phyloP scores from a whole-genome alignment of 768 basidiomycete genomes.

The Pisolithus microcarpus region DNA sequence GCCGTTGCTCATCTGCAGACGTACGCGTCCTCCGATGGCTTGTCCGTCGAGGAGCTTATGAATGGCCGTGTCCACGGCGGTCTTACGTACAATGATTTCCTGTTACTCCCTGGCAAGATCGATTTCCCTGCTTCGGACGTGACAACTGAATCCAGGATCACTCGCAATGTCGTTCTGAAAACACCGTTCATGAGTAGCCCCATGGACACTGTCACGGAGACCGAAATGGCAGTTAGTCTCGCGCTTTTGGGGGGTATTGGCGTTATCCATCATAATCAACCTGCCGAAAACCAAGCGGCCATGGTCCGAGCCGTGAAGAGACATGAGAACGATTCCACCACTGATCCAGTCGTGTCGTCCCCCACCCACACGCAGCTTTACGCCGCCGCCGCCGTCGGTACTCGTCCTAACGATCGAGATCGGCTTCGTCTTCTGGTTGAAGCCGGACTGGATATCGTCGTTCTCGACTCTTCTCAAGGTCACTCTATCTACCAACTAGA shows the following conservation, averaged over 20 bases:
- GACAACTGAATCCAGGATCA: constrained; percentile 77
- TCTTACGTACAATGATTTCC: constrained; percentile 96
- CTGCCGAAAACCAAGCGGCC: constrained; percentile 77
- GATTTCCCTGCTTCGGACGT: constrained; percentile 83
- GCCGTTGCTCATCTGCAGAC: constrained; percentile 71
- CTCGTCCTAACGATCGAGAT: constrained; percentile 80
- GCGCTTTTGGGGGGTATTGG: constrained; percentile 96
- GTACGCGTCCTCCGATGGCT: constrained; percentile 73
- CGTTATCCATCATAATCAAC: constrained; percentile 96
- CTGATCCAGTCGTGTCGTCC: constrained; percentile 84
- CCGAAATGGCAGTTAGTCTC: constrained; percentile 87
- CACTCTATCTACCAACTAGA: constrained; percentile 92
- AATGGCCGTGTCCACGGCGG: constrained; percentile 81
- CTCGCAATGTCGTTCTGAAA: constrained; percentile 85
- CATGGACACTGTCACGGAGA: constrained; percentile 99
- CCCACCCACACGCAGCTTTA: constrained; percentile 70
- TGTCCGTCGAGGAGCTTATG: constrained; percentile 81
- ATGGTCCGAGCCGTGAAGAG: constrained; percentile 98
- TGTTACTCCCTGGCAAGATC: constrained; percentile 91
- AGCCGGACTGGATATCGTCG: constrained; percentile 90
- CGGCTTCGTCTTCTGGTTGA: constrained; percentile 82
- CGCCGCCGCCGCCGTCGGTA: constrained; percentile 93
- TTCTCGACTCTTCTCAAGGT: constrained; percentile 95
- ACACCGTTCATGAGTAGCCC: constrained; percentile 97
- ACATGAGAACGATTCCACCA: constrained; percentile 98